Percentiles rank a stretch among this genome's conserved stretches.
Evolutionary conservation across 768 basidiomycete genomes (phyloP).

Genomic region (Collybiopsis confluens): DNA sequence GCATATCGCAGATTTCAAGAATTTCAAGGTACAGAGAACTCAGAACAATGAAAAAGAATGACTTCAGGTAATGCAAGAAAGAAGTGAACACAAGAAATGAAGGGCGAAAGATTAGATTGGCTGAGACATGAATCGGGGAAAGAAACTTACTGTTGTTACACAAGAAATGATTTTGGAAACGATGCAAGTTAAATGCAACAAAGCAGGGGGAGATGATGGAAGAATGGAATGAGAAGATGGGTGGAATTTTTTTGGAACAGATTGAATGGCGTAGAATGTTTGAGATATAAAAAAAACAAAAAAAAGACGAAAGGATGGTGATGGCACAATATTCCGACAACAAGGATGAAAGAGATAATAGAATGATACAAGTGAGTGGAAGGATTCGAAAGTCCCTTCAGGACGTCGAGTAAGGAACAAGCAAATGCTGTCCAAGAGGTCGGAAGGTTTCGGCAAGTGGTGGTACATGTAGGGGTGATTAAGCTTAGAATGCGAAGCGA

Average conservation of each 20-base stretch:
- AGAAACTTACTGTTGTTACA: neutral
- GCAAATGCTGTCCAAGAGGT: neutral
- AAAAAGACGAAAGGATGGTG: neutral
- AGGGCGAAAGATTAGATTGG: no score
- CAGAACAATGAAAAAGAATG: neutral
- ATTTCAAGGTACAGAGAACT: no score
- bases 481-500: neutral
- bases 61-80: neutral
- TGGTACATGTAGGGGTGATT: no score
- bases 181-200: no score
- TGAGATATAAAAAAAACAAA: no score
- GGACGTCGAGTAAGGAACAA: no score
- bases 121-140: neutral
- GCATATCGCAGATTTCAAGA: no score
- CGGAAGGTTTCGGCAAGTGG: neutral
- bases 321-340: conserved; percentile 6
- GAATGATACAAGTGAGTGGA: neutral
- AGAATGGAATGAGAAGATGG: neutral
- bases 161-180: neutral
- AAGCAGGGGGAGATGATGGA: neutral
- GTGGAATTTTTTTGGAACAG: neutral
- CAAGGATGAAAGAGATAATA: neutral
- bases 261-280: neutral
- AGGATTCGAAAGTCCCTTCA: neutral
- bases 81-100: no score